Percentiles rank a stretch among this genome's conserved stretches.
Evolutionary conservation across 306 rosid genomes (phyloP).

Genomic region (peach (Prunus persica)): DNA sequence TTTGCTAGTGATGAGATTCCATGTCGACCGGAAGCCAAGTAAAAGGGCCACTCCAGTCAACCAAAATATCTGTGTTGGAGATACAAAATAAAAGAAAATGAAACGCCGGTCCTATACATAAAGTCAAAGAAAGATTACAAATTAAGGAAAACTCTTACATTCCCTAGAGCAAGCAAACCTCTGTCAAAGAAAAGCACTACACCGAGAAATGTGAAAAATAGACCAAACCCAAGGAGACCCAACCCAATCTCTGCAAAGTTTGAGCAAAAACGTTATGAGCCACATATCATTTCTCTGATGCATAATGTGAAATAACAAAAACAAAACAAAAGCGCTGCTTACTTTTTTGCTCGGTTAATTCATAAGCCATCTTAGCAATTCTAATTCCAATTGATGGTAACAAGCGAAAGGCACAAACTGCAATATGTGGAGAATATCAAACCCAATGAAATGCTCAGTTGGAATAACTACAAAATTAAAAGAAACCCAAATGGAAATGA

Average conservation of each 20-base stretch:
- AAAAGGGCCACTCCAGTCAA: conserved; percentile 73
- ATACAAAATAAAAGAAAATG: conserved; percentile 12
- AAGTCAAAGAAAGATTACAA: conserved; percentile 6
- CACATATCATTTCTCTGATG: background rate
- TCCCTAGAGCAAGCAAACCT: conserved; percentile 88
- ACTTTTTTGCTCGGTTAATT: conserved; percentile 75
- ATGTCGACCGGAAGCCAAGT: conserved; percentile 80
- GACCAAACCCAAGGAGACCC: conserved; percentile 86
- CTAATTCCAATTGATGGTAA: conserved; percentile 9
- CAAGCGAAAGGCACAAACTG: conserved; percentile 25
- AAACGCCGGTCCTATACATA: background rate
- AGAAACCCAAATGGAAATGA: background rate
- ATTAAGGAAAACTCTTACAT: conserved; percentile 45
- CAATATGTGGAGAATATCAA: conserved; percentile 13
- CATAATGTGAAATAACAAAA: background rate
- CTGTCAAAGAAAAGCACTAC: conserved; percentile 82
- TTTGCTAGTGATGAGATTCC: conserved; percentile 65
- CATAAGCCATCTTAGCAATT: conserved; percentile 54
- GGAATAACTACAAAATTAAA: background rate
- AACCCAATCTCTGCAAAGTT: conserved; percentile 73
- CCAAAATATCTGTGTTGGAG: conserved; percentile 67
- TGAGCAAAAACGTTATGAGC: conserved; percentile 17
- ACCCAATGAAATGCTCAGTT: background rate
- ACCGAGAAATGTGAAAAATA: conserved; percentile 73
- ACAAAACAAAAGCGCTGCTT: conserved; percentile 27